phyloP scores from a whole-genome alignment of 805 yeast genomes.

The Saturnispora saitoi region DNA sequence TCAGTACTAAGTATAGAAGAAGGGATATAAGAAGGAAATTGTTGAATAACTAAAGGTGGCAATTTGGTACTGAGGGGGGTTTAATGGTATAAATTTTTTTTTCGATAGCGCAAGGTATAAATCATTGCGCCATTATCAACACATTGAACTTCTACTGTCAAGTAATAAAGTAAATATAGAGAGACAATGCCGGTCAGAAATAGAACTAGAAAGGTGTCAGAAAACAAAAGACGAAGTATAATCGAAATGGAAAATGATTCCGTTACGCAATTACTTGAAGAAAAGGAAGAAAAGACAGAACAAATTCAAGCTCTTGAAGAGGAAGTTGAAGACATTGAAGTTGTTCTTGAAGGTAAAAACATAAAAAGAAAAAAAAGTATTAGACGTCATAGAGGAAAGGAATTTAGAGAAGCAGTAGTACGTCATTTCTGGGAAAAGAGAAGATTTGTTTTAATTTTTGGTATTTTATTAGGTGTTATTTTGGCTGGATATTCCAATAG shows the following conservation, averaged over 20 bases:
- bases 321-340: constrained; percentile 6
- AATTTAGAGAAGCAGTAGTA: constrained; percentile 1
- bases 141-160: background rate
- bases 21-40: background rate
- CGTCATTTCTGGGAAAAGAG: constrained; percentile 15
- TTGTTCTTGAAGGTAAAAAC: constrained; percentile 2
- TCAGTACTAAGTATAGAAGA: no score
- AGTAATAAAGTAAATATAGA: background rate
- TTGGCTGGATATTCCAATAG: constrained; percentile 53
- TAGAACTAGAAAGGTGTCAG: background rate
- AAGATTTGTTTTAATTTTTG: constrained; percentile 34
- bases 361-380: background rate
- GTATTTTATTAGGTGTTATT: constrained; percentile 62
- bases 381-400: background rate
- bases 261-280: constrained; percentile 3
- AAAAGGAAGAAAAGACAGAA: constrained; percentile 2
- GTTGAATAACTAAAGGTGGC: background rate
- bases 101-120: background rate
- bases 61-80: background rate
- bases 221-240: background rate
- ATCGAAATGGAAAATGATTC: background rate
- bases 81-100: background rate
- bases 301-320: constrained; percentile 7
- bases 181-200: background rate
- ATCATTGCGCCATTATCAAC: background rate